Base-by-base conservation (phyloP, 1,139 yeast genomes). In the Diutina pseudorugosa region DNA sequence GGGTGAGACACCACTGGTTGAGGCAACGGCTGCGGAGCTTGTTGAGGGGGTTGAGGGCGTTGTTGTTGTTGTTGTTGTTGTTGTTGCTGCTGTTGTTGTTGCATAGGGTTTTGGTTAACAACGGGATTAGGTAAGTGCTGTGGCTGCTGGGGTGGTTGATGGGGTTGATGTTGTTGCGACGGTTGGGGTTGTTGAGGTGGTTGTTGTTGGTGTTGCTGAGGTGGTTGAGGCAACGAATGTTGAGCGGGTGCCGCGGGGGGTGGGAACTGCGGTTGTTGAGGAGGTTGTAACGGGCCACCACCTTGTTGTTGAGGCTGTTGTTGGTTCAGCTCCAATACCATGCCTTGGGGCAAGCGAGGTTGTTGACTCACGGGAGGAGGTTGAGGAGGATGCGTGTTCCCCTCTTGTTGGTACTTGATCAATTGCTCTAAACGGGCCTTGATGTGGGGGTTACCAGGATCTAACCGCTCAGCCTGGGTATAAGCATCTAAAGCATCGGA, bases 401-500 rank as follows among this genome's bases (percentile, higher is more conserved):
- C 88, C 57, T 83, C 89, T 60, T 82, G 84, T 68, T 84, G 89
- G 63, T 80, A 81, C 61, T 82, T 82, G 52, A 83, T 80, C 64
- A 93, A 75, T 61, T 90, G 95, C 60, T 90, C 95, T 61, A 93
- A 77, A 60, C 98, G 80, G 51, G 93, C 91, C 69, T 89, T 90
- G 62, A 93, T 93, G 67, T 91, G 98, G 51, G 94, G 90, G 65
- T 93, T 91, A 56, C 82, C 85, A 40, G 98, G 98, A 65, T 93
- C 98, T 60, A 93, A 80, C 55, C 95, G 82, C 53, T 95, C 95
- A 6, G 98, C 98, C 59, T 95, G 94, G 62, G 89, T 85, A 66
- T 93, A 93, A 8, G 98, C 98, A 69, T 93, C 98, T 58, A 93
- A 73, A 1, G 98, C 98, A 65, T 93, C 98, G 57, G 84, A 79